Base-by-base conservation (phyloP, 352 stramenopile genomes). In the Peronosclerospora sorghi region DNA sequence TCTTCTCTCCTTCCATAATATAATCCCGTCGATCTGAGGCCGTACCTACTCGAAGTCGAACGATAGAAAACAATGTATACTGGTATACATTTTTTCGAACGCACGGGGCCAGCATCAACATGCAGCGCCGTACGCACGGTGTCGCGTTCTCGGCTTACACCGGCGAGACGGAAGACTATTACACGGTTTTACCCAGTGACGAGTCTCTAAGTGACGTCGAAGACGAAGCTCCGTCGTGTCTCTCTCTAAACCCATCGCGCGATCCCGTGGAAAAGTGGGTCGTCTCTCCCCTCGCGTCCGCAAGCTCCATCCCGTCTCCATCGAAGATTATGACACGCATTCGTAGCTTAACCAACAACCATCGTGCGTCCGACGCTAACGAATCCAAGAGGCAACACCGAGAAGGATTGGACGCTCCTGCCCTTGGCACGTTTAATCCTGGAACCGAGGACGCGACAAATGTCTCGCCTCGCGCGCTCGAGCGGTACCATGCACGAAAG, bases 121-220 rank as follows among this genome's bases (percentile, higher is more conserved):
- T n/a, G n/a, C n/a, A n/a, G n/a, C n/a, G n/a, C n/a, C n/a, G n/a
- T n/a, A n/a, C n/a, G n/a, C n/a, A 45, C 32, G 56, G 38, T 30
- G 47, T 65, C n/a, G 45, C 56, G 8, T 59, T 65, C 43, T 59
- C 56, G 24, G 43, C 47, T 30, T 56, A 58, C 18, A 55, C 14
- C 35, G 47, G 38, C 17, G 39, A 43, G 36, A 66, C 53, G 4
- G 73, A 85, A 21, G 73, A 85, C 50, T 85, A 79, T 58, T 75
- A 69, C 45, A 45, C 68, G 13, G 64, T 66, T n/a, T 27, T 81
- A 29, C 69, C 73, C 4, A 86, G 69, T 46, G 73, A 82, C 15
- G 68, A 77, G 28, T 75, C 73, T 27, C 49, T 63, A 28, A 71
- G 54, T 24, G 59, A 63, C 34, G 54, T 41, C 0, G 62, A 74